Percentiles rank a stretch among this genome's conserved stretches.
phyloP scores from a whole-genome alignment of 805 yeast species.

The Candida ponderosae region DNA sequence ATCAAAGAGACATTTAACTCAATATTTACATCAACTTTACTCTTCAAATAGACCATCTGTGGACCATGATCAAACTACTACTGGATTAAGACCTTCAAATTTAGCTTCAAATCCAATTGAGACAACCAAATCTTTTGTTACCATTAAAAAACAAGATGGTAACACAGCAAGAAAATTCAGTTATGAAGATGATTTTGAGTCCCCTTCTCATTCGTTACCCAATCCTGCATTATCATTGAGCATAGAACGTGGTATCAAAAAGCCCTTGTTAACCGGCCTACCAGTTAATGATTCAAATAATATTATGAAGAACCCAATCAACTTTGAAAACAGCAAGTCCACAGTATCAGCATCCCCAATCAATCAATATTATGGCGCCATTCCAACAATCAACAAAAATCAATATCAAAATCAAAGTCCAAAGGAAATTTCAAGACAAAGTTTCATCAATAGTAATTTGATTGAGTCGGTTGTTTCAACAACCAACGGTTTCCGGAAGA shows the following conservation, averaged over 20 bases:
- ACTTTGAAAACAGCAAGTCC: too few relatives aligned
- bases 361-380: neutral
- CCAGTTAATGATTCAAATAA: too few relatives aligned
- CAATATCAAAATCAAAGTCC: neutral
- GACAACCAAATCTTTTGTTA: conserved; percentile 57
- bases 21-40: conserved; percentile 59
- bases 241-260: too few relatives aligned
- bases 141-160: conserved; percentile 50
- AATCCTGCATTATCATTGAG: too few relatives aligned
- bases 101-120: conserved; percentile 65
- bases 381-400: neutral
- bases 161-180: neutral
- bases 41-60: conserved; percentile 36
- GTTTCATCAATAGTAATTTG: neutral
- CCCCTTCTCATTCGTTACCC: neutral
- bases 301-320: too few relatives aligned
- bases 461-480: neutral
- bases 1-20: conserved; percentile 59
- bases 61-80: neutral
- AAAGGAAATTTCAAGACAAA: neutral
- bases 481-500: neutral
- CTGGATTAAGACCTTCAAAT: conserved; percentile 32
- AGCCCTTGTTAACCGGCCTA: too few relatives aligned
- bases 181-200: neutral
- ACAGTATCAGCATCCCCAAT: too few relatives aligned